Evolutionary conservation across 2,329 filamentous ascomycete genomes (phyloP).

Genomic region (Sclerotinia nivalis): DNA sequence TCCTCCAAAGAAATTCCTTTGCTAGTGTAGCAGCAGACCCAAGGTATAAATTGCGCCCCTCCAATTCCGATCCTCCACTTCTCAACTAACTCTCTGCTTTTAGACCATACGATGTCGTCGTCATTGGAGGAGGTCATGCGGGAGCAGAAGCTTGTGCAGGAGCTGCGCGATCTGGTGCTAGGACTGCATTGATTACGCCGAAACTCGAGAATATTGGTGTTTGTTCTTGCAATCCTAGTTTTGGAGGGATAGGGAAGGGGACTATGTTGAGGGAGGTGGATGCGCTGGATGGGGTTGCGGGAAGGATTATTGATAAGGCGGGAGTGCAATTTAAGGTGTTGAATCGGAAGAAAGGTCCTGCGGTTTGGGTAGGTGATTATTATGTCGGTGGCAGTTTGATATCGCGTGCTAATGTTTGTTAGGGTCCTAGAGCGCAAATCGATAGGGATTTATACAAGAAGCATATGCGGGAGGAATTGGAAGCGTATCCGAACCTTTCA

Average conservation of each 20-base stretch:
- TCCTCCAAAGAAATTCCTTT: slow-evolving; percentile 19
- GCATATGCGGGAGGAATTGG: slow-evolving; percentile 86
- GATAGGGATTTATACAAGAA: slow-evolving; percentile 85
- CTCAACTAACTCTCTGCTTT: neutral
- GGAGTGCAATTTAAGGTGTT: slow-evolving; percentile 91
- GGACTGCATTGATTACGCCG: slow-evolving; percentile 87
- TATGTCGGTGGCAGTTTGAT: neutral
- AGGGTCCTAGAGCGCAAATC: slow-evolving; percentile 91
- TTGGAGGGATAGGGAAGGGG: slow-evolving; percentile 97
- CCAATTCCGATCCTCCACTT: neutral
- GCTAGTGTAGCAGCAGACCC: slow-evolving; percentile 20
- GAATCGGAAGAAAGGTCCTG: slow-evolving; percentile 87
- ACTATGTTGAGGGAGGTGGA: slow-evolving; percentile 95
- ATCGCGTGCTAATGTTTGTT: slow-evolving; percentile 6
- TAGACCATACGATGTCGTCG: slow-evolving; percentile 77
- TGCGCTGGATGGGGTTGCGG: slow-evolving; percentile 86
- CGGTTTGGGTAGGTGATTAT: slow-evolving; percentile 67
- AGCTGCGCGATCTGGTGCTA: slow-evolving; percentile 82
- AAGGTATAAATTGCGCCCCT: slow-evolving; percentile 19
- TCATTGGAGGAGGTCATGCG: slow-evolving; percentile 94
- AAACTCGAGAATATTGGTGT: slow-evolving; percentile 86
- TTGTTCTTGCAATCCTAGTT: slow-evolving; percentile 95
- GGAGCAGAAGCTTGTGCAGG: slow-evolving; percentile 92
- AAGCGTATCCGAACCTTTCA: slow-evolving; percentile 73
- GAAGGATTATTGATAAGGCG: slow-evolving; percentile 86